Conservation (phyloP, 257 asterid species). For the Nicotiana paniculata region DNA sequence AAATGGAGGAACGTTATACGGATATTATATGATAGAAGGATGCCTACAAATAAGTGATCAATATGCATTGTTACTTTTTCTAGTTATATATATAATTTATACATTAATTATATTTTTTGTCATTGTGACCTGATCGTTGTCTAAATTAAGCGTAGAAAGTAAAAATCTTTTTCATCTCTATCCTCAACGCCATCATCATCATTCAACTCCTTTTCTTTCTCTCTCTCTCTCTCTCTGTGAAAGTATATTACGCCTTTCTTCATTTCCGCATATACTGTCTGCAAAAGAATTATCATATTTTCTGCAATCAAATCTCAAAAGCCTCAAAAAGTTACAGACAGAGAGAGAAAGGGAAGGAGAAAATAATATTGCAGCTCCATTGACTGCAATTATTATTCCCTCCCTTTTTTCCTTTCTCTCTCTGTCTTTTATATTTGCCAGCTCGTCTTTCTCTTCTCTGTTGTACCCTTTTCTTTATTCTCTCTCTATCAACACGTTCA, state of each 20-base stretch:
- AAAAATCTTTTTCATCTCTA: background rate
- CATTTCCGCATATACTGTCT: background rate
- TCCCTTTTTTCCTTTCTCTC: background rate
- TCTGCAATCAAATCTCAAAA: conserved; percentile 6
- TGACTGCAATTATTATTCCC: background rate
- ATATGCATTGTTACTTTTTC: too few relatives aligned
- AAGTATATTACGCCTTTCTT: background rate
- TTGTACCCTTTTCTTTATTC: background rate
- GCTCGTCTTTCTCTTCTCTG: background rate
- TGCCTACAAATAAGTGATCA: too few relatives aligned
- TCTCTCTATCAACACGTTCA: background rate
- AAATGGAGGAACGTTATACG: too few relatives aligned
- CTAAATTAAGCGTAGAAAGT: background rate
- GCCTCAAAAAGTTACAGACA: conserved; percentile 3
- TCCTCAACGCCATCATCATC: too few relatives aligned
- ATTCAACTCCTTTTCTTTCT: background rate
- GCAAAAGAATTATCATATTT: conserved; percentile 8
- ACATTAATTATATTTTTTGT: too few relatives aligned
- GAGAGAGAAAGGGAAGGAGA: background rate
- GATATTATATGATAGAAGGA: too few relatives aligned
- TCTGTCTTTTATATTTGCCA: background rate
- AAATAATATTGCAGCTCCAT: background rate
- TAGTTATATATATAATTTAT: too few relatives aligned
- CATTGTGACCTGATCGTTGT: background rate
- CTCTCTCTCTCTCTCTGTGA: background rate